phyloP scores from a whole-genome alignment of 257 asterid genomes.

The Penstemon newberryi region DNA sequence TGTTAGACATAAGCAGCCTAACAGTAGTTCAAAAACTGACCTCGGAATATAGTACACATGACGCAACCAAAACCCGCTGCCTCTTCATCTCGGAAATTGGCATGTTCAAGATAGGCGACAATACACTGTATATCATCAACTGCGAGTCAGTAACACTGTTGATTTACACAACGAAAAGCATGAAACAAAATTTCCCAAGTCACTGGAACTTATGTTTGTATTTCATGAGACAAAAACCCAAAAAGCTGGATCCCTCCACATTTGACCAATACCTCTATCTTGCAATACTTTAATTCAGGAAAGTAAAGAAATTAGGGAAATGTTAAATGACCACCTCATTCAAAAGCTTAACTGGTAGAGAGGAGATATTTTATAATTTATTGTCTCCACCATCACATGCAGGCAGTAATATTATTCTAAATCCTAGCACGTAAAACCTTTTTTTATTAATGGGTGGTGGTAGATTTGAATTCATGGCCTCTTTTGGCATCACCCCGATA shows the following conservation, averaged over 20 bases:
- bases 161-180: conserved; percentile 24
- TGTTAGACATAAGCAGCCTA: conserved; percentile 18
- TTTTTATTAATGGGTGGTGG: no score
- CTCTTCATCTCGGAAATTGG: conserved; percentile 88
- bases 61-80: conserved; percentile 94
- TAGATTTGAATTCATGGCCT: no score
- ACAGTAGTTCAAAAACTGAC: conserved; percentile 45
- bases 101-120: conserved; percentile 92
- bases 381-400: no score
- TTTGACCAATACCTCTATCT: conserved; percentile 8
- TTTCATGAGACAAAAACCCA: conserved; percentile 25
- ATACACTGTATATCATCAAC: conserved; percentile 63
- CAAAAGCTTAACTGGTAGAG: no score
- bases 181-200: conserved; percentile 24
- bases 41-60: conserved; percentile 93
- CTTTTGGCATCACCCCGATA: no score
- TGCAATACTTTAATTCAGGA: conserved; percentile 22
- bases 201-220: conserved; percentile 22
- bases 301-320: background rate
- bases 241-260: conserved; percentile 10
- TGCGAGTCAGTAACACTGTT: conserved; percentile 33
- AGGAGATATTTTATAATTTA: no score
- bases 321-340: no score
- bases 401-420: no score
- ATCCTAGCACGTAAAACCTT: no score